Conservation (phyloP, 1,284 basidiomycete genomes). For the Clitocybe nebularis region DNA sequence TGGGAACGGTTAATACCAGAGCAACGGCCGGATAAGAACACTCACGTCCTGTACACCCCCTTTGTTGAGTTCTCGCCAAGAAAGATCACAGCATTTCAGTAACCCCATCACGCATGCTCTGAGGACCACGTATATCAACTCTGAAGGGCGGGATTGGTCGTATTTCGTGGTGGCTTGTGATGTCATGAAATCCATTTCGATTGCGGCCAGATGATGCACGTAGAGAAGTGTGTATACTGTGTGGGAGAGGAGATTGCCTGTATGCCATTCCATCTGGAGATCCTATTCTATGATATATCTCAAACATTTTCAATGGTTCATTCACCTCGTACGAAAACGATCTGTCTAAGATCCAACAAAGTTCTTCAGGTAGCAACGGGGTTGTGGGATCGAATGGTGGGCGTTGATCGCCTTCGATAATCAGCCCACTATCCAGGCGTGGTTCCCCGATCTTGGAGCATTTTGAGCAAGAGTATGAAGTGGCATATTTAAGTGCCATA, state of each 20-base stretch:
- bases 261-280: constrained; percentile 81
- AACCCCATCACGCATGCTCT: constrained; percentile 68
- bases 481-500: constrained; percentile 6
- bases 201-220: constrained; percentile 62
- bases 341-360: constrained; percentile 86
- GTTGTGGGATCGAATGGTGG: constrained; percentile 63
- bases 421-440: constrained; percentile 81
- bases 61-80: constrained; percentile 77
- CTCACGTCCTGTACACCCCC: constrained; percentile 75
- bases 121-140: constrained; percentile 68
- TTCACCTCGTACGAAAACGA: constrained; percentile 78
- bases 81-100: constrained; percentile 80
- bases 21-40: constrained; percentile 16
- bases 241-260: constrained; percentile 80
- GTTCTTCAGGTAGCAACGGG: constrained; percentile 66
- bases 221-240: constrained; percentile 83
- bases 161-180: constrained; percentile 21
- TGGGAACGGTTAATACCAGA: constrained; percentile 26
- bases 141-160: constrained; percentile 44
- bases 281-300: constrained; percentile 6
- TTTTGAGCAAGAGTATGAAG: constrained; percentile 6
- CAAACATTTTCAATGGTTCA: constrained; percentile 9
- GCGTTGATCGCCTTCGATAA: constrained; percentile 39
- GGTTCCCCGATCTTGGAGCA: constrained; percentile 78
- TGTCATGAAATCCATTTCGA: constrained; percentile 53